Conservation (phyloP, 2,329 filamentous ascomycete genomes). For the Exophiala xenobiotica region DNA sequence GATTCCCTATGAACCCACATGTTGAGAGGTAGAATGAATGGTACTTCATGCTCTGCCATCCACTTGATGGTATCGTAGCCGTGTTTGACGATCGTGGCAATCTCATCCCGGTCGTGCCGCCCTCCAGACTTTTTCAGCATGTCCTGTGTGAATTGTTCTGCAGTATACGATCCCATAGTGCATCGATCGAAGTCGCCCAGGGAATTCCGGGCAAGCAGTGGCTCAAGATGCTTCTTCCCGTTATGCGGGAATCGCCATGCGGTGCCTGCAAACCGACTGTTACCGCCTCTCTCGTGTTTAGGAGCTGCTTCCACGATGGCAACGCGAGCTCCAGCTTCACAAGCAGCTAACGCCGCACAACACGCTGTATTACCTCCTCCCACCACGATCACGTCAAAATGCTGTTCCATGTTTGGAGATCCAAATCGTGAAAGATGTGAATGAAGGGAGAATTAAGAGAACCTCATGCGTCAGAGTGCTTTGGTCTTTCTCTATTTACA, state of each 20-base stretch:
- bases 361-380: slow-evolving; percentile 66
- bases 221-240: slow-evolving; percentile 58
- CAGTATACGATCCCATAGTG: slow-evolving; percentile 38
- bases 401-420: neutral
- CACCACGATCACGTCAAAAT: slow-evolving; percentile 50
- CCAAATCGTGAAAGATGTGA: neutral
- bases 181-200: slow-evolving; percentile 46
- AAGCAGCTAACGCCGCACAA: slow-evolving; percentile 57
- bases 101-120: neutral
- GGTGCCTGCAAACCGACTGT: slow-evolving; percentile 7
- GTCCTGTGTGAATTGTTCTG: neutral
- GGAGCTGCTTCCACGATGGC: slow-evolving; percentile 2
- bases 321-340: slow-evolving; percentile 42
- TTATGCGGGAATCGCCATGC: slow-evolving; percentile 5
- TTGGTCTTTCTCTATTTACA: too few relatives aligned
- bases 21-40: slow-evolving; percentile 56
- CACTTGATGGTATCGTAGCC: neutral
- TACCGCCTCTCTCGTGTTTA: neutral
- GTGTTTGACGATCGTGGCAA: neutral
- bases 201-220: slow-evolving; percentile 57
- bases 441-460: too few relatives aligned
- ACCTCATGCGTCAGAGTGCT: too few relatives aligned
- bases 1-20: slow-evolving; percentile 62
- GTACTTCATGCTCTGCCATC: slow-evolving; percentile 5
- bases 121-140: neutral